Percentiles rank a stretch among this genome's conserved stretches.
Evolutionary conservation across 495 filamentous ascomycete genomes (phyloP).

Genomic region (Barbatosphaeria neglecta): DNA sequence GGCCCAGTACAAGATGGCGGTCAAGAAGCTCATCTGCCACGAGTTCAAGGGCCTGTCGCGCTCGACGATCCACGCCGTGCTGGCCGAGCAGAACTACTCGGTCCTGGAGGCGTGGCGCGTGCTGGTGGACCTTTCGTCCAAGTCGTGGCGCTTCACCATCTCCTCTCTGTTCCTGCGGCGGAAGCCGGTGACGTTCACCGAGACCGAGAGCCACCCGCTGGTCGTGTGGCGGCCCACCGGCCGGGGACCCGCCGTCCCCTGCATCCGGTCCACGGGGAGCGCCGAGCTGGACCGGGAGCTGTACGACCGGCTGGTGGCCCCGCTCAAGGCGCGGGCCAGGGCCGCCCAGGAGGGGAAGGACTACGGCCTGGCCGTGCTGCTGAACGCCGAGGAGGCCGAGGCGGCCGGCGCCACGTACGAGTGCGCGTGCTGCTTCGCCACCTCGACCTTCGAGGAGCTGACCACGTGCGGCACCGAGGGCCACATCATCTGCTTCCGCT

Average conservation of each 20-base stretch:
- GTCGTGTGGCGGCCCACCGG: slow-evolving; percentile 51
- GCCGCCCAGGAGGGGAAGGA: slow-evolving; percentile 53
- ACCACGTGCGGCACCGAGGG: slow-evolving; percentile 57
- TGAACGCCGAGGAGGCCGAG: slow-evolving; percentile 71
- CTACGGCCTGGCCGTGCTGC: slow-evolving; percentile 44
- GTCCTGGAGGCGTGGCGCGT: slow-evolving; percentile 69
- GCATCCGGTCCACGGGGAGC: slow-evolving; percentile 58
- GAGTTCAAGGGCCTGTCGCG: slow-evolving; percentile 76
- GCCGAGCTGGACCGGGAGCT: slow-evolving; percentile 75
- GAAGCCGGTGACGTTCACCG: slow-evolving; percentile 45
- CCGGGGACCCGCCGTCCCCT: slow-evolving; percentile 37
- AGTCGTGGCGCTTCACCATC: slow-evolving; percentile 79
- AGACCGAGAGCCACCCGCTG: slow-evolving; percentile 44
- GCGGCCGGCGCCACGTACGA: slow-evolving; percentile 61
- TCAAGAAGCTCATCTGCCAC: slow-evolving; percentile 46
- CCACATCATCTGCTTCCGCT: slow-evolving; percentile 80
- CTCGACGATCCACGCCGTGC: slow-evolving; percentile 73
- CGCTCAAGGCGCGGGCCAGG: slow-evolving; percentile 42
- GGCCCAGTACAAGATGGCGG: slow-evolving; percentile 59
- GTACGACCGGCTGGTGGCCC: slow-evolving; percentile 51
- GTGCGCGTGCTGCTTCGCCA: slow-evolving; percentile 80
- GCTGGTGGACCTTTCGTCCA: slow-evolving; percentile 60
- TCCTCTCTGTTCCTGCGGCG: slow-evolving; percentile 60
- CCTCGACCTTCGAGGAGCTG: slow-evolving; percentile 70
- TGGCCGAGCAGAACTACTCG: slow-evolving; percentile 83